phyloP scores from a whole-genome alignment of 2,329 filamentous ascomycete species.

The Colletotrichum theobromicola region DNA sequence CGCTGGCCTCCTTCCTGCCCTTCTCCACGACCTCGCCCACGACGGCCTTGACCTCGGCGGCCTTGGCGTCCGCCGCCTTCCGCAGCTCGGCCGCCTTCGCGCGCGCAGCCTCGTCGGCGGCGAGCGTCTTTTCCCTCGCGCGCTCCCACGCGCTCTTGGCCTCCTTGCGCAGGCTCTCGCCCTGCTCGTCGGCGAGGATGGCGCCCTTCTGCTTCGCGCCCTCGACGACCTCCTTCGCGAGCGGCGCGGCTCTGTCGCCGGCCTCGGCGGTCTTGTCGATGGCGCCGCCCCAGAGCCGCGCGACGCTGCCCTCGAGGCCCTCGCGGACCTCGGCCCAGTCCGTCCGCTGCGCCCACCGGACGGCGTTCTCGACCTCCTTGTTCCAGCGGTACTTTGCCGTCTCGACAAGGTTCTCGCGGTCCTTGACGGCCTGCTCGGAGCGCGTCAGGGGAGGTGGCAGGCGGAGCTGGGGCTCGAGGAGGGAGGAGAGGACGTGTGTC shows the following conservation, averaged over 20 bases:
- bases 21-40: constrained; percentile 17
- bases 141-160: constrained; percentile 26
- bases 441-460: constrained; percentile 54
- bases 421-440: constrained; percentile 54
- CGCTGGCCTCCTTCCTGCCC: constrained; percentile 12
- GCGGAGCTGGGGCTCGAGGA: constrained; percentile 54
- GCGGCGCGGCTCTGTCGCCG: constrained; percentile 30
- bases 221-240: constrained; percentile 36
- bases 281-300: constrained; percentile 48
- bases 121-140: constrained; percentile 23
- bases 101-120: constrained; percentile 16
- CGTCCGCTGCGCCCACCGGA: constrained; percentile 68
- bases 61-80: constrained; percentile 4
- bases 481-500: constrained; percentile 55
- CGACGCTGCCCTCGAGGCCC: constrained; percentile 55
- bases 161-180: constrained; percentile 24
- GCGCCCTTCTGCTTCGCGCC: constrained; percentile 40
- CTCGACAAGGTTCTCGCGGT: constrained; percentile 65
- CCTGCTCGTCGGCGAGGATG: constrained; percentile 23
- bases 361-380: constrained; percentile 70
- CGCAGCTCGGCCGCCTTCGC: constrained; percentile 14
- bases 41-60: constrained; percentile 16
- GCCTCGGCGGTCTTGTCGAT: constrained; percentile 38
- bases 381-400: constrained; percentile 82
- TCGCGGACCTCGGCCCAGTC: constrained; percentile 70